Evolutionary conservation across 805 yeast species (phyloP).

Genomic region (Spencermartinsiella europaea): DNA sequence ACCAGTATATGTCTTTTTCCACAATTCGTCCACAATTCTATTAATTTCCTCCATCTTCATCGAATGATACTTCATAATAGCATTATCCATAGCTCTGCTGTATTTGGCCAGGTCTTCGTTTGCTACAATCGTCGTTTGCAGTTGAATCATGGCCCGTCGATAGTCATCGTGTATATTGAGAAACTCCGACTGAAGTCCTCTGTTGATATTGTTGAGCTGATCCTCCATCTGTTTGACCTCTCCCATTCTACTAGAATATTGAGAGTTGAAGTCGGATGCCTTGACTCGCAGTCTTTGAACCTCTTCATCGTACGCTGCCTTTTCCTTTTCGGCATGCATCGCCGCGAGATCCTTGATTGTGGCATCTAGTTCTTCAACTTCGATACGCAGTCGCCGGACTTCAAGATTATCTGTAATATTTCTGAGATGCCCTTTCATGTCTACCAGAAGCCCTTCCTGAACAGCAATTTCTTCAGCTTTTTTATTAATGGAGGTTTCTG

Average conservation of each 20-base stretch:
- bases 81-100: constrained; percentile 80
- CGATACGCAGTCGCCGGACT: constrained; percentile 40
- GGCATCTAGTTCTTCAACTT: constrained; percentile 35
- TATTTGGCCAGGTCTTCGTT: constrained; percentile 79
- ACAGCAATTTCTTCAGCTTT: constrained; percentile 23
- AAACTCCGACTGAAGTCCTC: constrained; percentile 67
- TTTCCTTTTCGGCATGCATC: constrained; percentile 53
- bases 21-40: constrained; percentile 77
- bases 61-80: constrained; percentile 89
- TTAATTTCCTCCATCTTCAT: constrained; percentile 91
- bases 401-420: constrained; percentile 62
- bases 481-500: constrained; percentile 22
- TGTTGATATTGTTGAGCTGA: constrained; percentile 51
- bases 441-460: constrained; percentile 42
- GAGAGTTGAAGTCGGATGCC: constrained; percentile 53
- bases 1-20: constrained; percentile 93
- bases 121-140: constrained; percentile 70
- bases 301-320: constrained; percentile 56
- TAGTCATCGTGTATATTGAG: constrained; percentile 59
- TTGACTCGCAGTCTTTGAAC: constrained; percentile 45
- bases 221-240: constrained; percentile 79
- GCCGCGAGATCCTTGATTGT: constrained; percentile 45
- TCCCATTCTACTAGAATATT: constrained; percentile 73
- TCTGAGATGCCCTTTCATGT: constrained; percentile 57
- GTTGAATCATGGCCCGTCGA: constrained; percentile 63